A percentile compares a stretch with the other conserved stretches of the same genome.
These are phyloP conservation scores for Batkoa obscura DNA, from an alignment of 371 early-diverging fungal species.

Conservation along the genomic window DNA sequence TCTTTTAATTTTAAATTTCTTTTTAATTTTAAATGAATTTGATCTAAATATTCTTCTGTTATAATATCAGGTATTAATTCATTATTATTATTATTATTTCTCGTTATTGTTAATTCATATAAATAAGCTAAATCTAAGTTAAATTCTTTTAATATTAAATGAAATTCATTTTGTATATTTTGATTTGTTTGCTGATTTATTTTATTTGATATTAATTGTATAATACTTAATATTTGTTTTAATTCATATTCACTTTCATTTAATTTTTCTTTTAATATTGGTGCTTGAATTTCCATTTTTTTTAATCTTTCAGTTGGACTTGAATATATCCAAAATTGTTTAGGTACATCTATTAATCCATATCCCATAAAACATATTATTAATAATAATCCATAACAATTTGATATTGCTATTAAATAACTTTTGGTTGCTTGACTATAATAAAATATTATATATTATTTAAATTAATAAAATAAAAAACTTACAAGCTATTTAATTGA, in stretches of 20 bases:
- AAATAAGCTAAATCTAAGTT: neutral
- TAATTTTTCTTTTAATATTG: constrained; percentile 40
- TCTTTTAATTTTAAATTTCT: neutral
- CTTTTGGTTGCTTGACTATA: constrained; percentile 19
- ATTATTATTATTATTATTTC: no score
- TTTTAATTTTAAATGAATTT: constrained; percentile 4
- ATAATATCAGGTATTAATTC: neutral
- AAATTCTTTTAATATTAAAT: neutral
- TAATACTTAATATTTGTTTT: constrained; percentile 25
- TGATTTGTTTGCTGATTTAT: neutral
- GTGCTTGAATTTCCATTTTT: constrained; percentile 38
- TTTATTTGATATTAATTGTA: neutral
- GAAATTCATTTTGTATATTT: neutral
- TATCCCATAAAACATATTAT: constrained; percentile 67
- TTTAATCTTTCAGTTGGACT: constrained; percentile 25
- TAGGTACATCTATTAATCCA: constrained; percentile 66
- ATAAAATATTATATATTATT: neutral
- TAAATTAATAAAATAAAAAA: neutral
- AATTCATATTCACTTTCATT: constrained; percentile 39
- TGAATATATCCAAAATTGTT: constrained; percentile 48
- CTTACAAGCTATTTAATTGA: neutral
- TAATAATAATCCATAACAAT: constrained; percentile 72
- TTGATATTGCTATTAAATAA: constrained; percentile 68
- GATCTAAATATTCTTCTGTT: constrained; percentile 12
- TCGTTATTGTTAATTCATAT: neutral